phyloP scores from a whole-genome alignment of 208 protist genomes.

The Trichomonas vaginalis region DNA sequence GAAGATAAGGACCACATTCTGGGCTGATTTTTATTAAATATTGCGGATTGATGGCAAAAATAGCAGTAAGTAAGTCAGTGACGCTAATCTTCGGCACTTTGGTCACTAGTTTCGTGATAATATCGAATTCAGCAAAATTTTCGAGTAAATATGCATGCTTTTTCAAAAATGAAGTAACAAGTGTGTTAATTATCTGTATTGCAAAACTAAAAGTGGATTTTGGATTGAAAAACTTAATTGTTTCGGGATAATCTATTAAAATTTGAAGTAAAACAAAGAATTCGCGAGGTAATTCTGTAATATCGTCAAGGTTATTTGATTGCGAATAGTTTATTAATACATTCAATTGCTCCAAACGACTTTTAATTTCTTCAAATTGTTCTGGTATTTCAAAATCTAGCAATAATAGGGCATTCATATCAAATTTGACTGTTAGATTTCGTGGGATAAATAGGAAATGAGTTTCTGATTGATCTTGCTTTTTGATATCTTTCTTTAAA shows the following conservation, averaged over 20 bases:
- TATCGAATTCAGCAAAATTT: background rate
- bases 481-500: no score
- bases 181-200: background rate
- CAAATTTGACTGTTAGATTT: background rate
- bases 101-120: background rate
- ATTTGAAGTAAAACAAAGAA: background rate
- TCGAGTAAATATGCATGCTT: background rate
- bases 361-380: background rate
- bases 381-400: background rate
- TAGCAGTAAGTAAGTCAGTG: background rate
- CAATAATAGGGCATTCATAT: background rate
- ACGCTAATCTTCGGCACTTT: background rate
- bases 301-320: background rate
- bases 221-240: background rate
- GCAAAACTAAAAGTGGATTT: background rate
- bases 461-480: background rate
- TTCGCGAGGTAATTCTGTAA: background rate
- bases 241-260: background rate
- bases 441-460: background rate
- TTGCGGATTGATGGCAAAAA: background rate
- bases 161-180: background rate
- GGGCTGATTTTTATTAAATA: background rate
- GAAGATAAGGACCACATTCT: background rate
- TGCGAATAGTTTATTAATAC: background rate
- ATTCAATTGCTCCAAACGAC: no score